phyloP scores from a whole-genome alignment of 179 eudicot species.

The Actinidia arguta region DNA sequence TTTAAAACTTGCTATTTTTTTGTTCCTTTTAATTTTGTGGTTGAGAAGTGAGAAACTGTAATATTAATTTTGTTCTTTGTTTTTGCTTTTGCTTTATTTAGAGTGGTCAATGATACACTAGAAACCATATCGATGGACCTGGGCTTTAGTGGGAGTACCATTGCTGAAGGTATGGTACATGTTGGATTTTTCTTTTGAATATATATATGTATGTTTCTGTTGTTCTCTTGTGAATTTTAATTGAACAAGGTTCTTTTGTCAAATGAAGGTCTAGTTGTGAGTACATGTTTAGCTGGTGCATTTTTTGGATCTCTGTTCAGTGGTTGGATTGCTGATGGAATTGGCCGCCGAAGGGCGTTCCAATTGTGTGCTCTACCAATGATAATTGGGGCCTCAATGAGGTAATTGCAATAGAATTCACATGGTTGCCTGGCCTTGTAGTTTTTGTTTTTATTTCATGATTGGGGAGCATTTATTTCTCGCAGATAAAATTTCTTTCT shows the following conservation, averaged over 20 bases:
- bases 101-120: conserved; percentile 89
- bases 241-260: neutral
- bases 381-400: conserved; percentile 79
- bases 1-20: neutral
- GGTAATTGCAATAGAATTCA: conserved; percentile 14
- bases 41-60: neutral
- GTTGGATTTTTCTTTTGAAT: neutral
- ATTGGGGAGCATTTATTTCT: neutral
- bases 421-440: neutral
- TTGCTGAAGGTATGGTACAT: conserved; percentile 78
- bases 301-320: conserved; percentile 85
- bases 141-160: conserved; percentile 77
- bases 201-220: neutral
- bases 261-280: conserved; percentile 71
- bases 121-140: conserved; percentile 88
- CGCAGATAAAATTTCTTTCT: neutral
- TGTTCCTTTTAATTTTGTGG: neutral
- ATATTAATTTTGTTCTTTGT: conserved; percentile 2
- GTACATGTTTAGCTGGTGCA: conserved; percentile 88
- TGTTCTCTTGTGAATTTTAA: neutral
- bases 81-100: conserved; percentile 35
- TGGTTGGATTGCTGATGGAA: conserved; percentile 85
- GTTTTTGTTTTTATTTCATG: neutral
- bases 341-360: conserved; percentile 88
- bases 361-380: conserved; percentile 87